A percentile compares a stretch with the other conserved stretches of the same genome.
Conservation (phyloP, 306 rosid species). For the Acacia melanoxylon region DNA sequence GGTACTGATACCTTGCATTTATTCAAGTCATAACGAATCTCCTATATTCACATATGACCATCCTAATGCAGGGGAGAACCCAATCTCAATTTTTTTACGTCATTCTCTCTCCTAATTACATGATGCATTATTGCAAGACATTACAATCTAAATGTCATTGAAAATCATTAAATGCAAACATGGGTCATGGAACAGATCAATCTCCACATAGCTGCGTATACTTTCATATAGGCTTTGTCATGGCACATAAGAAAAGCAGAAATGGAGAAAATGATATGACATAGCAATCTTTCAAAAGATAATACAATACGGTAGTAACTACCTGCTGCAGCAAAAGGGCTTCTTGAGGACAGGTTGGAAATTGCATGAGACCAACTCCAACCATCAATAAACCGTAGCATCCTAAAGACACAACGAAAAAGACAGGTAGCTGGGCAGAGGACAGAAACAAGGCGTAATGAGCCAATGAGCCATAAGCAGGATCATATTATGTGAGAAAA, state of each 20-base stretch:
- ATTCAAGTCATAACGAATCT: not conserved
- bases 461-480: conserved; percentile 33
- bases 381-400: conserved; percentile 94
- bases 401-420: conserved; percentile 78
- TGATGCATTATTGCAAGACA: not conserved
- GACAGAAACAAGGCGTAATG: conserved; percentile 22
- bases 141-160: not conserved
- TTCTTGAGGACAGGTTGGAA: conserved; percentile 88
- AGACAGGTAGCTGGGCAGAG: conserved; percentile 71
- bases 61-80: not conserved
- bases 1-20: not conserved
- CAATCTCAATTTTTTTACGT: not conserved
- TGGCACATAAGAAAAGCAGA: not conserved
- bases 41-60: not conserved
- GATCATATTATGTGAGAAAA: not conserved
- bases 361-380: conserved; percentile 83
- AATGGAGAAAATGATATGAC: conserved; percentile 2
- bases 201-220: not conserved
- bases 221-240: not conserved
- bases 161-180: not conserved
- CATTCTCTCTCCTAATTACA: not conserved
- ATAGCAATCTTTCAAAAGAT: not conserved
- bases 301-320: not conserved
- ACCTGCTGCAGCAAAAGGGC: conserved; percentile 73
- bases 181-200: not conserved